Evolutionary conservation across 2,329 filamentous ascomycete genomes (phyloP), one percentile per base, ranked within the genome.

Genomic region (Decorospora gaudefroyi): DNA sequence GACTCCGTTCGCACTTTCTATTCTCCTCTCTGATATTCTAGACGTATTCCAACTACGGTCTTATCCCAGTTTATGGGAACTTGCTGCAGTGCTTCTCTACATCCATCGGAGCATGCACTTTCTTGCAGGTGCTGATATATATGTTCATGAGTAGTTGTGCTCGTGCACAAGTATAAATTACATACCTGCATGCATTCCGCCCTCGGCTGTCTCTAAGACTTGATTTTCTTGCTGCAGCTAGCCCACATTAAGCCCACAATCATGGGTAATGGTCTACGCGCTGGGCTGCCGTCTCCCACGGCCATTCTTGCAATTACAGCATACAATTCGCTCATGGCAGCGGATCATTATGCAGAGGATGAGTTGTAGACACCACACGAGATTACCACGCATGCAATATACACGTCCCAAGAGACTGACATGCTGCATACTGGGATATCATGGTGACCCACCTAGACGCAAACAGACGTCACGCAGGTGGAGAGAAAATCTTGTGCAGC

Each of bases 141-240:
- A 33, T 45, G 43, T 55, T 57, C 52, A 56, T 49, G 52, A 57
- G 55, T 42, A 51, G 48, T 46, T 39, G 55, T 61, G 62, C 62
- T 60, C 61, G 56, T 58, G 62, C 64, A 62, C 49, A 57, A 53
- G 31, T 31, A 51, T 44, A n/a, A n/a, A n/a, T n/a, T n/a, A n/a
- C 46, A 55, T 47, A 43, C 49, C 47, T 56, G 57, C 50, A 53
- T 55, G 48, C 58, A 45, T 57, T 55, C 53, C 55, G 58, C 57
- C 57, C 58, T 61, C 63, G 63, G 57, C 54, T 59, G 43, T 39
- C 35, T 57, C 50, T 51, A 53, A 46, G 51, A 55, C 52, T 61
- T 59, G 50, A 44, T 59, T 57, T 57, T 57, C 49, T 49, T 51
- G 53, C 58, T 59, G 59, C 61, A 60, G 42, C 41, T 48, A 57